Conservation (phyloP, 257 asterid genomes). For the Cynanchum wilfordii region DNA sequence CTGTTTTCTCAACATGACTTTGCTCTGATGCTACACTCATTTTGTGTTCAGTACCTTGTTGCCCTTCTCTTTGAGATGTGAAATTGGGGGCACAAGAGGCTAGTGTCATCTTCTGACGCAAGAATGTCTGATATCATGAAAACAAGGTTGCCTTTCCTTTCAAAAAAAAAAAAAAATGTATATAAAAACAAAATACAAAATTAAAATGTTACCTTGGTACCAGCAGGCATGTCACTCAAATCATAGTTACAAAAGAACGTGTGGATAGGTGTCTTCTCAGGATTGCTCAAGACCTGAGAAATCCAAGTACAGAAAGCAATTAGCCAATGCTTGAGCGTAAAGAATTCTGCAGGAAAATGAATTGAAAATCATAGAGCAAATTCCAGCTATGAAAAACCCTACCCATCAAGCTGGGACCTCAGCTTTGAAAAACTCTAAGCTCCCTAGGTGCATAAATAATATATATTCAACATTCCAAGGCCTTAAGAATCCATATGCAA, state of each 20-base stretch:
- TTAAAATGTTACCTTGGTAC: slow-evolving; percentile 57
- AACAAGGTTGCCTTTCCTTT: neutral
- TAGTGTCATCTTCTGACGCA: slow-evolving; percentile 68
- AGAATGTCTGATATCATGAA: slow-evolving; percentile 49
- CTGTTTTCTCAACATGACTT: slow-evolving; percentile 13
- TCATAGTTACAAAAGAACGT: slow-evolving; percentile 74
- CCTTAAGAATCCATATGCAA: neutral
- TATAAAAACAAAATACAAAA: neutral
- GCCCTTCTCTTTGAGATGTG: slow-evolving; percentile 32
- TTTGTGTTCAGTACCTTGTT: slow-evolving; percentile 20
- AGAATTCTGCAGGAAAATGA: neutral
- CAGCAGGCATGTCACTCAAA: slow-evolving; percentile 84
- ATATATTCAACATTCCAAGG: neutral
- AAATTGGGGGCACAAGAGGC: slow-evolving; percentile 41
- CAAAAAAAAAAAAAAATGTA: no score
- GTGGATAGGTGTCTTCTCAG: slow-evolving; percentile 82
- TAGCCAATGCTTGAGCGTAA: neutral
- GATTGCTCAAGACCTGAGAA: slow-evolving; percentile 78
- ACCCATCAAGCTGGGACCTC: no score
- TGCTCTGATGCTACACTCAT: slow-evolving; percentile 14
- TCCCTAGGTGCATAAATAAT: neutral
- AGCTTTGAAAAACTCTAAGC: neutral
- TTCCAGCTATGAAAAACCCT: neutral
- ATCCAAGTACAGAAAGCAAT: neutral
- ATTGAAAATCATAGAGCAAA: neutral